These are phyloP conservation scores for Mycosarcoma maydis DNA, from an alignment of 1,284 basidiomycete species.

Conservation along the genomic window DNA sequence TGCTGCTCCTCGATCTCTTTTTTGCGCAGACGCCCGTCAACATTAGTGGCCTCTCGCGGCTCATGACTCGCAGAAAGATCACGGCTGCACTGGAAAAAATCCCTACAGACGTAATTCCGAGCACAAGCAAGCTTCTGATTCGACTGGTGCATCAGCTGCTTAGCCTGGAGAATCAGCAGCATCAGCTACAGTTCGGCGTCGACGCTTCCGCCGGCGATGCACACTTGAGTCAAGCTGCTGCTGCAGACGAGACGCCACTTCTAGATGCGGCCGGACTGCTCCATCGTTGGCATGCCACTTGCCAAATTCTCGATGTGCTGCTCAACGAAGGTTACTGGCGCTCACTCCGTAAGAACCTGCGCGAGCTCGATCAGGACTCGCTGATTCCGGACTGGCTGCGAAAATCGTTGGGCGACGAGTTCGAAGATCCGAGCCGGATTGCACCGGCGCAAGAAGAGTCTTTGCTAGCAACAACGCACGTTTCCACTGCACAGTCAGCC, in stretches of 20 bases:
- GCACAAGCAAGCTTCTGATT: constrained; percentile 28
- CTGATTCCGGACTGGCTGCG: constrained; percentile 38
- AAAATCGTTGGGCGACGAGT: constrained; percentile 11
- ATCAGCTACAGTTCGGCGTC: constrained; percentile 9
- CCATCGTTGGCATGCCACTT: constrained; percentile 32
- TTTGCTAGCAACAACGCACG: not conserved
- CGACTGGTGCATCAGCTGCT: constrained; percentile 22
- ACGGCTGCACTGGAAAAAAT: constrained; percentile 27
- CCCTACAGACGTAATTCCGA: constrained; percentile 24
- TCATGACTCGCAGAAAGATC: constrained; percentile 40
- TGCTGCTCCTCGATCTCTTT: constrained; percentile 34
- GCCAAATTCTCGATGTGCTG: constrained; percentile 36
- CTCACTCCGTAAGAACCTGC: constrained; percentile 36
- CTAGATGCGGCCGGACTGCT: constrained; percentile 13
- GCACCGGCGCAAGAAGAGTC: not conserved
- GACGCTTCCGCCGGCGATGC: not conserved
- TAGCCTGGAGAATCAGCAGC: constrained; percentile 25
- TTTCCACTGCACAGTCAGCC: not conserved
- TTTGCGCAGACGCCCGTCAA: constrained; percentile 14
- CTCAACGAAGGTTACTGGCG: constrained; percentile 46
- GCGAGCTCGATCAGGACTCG: constrained; percentile 14
- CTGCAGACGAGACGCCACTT: too few relatives aligned
- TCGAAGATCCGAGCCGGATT: not conserved
- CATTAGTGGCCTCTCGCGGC: constrained; percentile 26
- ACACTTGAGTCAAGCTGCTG: not conserved